A percentile compares a stretch with the other conserved stretches of the same genome.
Evolutionary conservation across 495 filamentous ascomycete genomes (phyloP).

Genomic region (Lichina pygmaea): DNA sequence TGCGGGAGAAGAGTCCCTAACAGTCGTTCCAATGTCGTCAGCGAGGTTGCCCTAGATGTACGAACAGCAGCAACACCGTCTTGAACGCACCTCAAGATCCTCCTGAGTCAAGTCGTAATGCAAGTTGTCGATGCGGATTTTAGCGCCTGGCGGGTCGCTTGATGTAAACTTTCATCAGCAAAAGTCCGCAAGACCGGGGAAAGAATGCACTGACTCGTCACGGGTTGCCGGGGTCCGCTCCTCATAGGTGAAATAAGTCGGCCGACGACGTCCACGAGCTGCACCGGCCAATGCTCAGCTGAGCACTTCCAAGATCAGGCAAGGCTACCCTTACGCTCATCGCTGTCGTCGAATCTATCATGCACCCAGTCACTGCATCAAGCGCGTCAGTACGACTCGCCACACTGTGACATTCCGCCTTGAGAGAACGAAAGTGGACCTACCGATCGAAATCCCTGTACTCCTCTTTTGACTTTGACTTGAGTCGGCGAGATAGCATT

Average conservation of each 20-base stretch:
- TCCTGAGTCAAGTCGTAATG: conserved; percentile 81
- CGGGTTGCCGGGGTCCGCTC: too few species aligned
- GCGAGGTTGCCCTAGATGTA: background rate
- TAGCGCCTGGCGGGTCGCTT: conserved; percentile 19
- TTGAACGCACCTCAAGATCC: conserved; percentile 43
- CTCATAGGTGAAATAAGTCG: too few species aligned
- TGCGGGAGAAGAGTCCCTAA: conserved; percentile 56
- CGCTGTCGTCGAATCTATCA: conserved; percentile 53
- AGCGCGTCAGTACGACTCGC: too few species aligned
- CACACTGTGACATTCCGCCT: too few species aligned
- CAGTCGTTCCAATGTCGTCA: conserved; percentile 1
- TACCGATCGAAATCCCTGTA: background rate
- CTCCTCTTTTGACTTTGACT: background rate
- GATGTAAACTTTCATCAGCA: too few species aligned
- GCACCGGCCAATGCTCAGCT: too few species aligned
- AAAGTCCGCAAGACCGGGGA: too few species aligned
- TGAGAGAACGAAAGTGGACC: too few species aligned
- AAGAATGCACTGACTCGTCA: too few species aligned
- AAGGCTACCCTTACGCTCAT: background rate
- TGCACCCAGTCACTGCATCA: conserved; percentile 61
- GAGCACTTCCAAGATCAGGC: too few species aligned
- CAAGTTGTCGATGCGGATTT: conserved; percentile 68
- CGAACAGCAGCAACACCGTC: background rate
- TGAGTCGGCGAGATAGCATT: too few species aligned
- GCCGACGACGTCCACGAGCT: too few species aligned